Percentiles rank a stretch among this genome's conserved stretches.
These are phyloP conservation scores for Tylopilus balloui DNA, from an alignment of 768 basidiomycete genomes.

Conservation along the genomic window DNA sequence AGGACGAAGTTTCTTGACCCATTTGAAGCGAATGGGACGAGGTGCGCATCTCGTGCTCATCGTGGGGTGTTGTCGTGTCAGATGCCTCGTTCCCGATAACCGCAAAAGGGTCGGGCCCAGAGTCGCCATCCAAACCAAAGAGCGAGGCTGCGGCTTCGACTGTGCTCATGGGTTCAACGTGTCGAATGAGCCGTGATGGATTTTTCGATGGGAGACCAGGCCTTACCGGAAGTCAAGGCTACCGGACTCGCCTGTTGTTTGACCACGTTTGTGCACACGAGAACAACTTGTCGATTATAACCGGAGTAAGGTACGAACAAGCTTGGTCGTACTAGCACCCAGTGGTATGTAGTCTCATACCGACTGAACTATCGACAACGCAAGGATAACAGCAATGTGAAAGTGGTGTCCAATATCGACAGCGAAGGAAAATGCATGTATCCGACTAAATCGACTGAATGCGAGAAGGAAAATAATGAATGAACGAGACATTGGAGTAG, in stretches of 20 bases:
- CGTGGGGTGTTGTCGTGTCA: conserved; percentile 28
- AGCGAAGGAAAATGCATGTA: conserved; percentile 26
- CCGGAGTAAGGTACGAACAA: conserved; percentile 15
- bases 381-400: conserved; percentile 19
- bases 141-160: conserved; percentile 80
- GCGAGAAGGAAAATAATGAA: conserved; percentile 13
- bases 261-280: conserved; percentile 21
- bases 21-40: conserved; percentile 26
- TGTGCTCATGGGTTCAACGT: conserved; percentile 49
- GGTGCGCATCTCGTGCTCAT: conserved; percentile 21
- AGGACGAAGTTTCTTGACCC: conserved; percentile 37
- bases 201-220: conserved; percentile 13
- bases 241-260: conserved; percentile 22
- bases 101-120: conserved; percentile 60
- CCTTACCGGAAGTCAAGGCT: not conserved
- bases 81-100: conserved; percentile 43
- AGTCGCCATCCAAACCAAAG: conserved; percentile 60
- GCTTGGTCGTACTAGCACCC: not conserved
- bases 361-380: conserved; percentile 5
- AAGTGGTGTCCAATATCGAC: conserved; percentile 27
- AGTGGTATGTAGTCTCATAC: not conserved
- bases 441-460: conserved; percentile 23
- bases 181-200: conserved; percentile 14
- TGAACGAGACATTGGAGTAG: conserved; percentile 21
- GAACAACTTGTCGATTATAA: conserved; percentile 17